phyloP scores from a whole-genome alignment of 257 asterid genomes.

The Solanum peruvianum region DNA sequence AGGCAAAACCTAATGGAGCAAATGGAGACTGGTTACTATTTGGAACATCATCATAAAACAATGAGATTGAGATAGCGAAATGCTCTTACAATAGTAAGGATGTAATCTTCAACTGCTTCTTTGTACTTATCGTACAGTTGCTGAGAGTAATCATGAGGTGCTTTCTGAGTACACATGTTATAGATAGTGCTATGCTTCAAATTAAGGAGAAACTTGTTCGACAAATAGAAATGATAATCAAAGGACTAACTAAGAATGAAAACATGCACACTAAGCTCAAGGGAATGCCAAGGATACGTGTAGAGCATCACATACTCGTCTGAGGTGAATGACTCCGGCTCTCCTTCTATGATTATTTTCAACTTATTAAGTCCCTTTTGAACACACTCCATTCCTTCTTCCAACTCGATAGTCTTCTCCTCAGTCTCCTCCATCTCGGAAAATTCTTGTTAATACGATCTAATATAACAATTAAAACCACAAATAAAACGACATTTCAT shows the following conservation, averaged over 20 bases:
- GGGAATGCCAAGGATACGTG: conserved; percentile 25
- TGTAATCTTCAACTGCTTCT: conserved; percentile 24
- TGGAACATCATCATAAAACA: background rate
- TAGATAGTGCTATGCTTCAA: conserved; percentile 21
- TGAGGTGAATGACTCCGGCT: conserved; percentile 9
- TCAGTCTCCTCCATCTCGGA: background rate
- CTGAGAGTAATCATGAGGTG: conserved; percentile 29
- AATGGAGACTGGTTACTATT: background rate
- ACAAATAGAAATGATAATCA: background rate
- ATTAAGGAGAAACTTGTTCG: conserved; percentile 9
- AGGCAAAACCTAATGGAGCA: conserved; percentile 28
- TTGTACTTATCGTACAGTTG: conserved; percentile 32
- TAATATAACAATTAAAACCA: background rate
- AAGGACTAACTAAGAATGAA: background rate
- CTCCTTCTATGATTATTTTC: conserved; percentile 30
- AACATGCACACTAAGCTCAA: background rate
- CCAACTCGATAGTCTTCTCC: conserved; percentile 14
- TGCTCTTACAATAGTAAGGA: conserved; percentile 19
- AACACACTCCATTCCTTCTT: conserved; percentile 38
- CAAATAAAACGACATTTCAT: background rate
- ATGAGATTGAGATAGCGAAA: background rate
- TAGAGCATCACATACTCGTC: conserved; percentile 40
- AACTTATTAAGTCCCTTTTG: conserved; percentile 31
- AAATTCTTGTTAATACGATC: background rate
- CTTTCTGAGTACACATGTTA: conserved; percentile 31